Conservation (phyloP, 805 yeast genomes). For the Starmerella powellii region DNA sequence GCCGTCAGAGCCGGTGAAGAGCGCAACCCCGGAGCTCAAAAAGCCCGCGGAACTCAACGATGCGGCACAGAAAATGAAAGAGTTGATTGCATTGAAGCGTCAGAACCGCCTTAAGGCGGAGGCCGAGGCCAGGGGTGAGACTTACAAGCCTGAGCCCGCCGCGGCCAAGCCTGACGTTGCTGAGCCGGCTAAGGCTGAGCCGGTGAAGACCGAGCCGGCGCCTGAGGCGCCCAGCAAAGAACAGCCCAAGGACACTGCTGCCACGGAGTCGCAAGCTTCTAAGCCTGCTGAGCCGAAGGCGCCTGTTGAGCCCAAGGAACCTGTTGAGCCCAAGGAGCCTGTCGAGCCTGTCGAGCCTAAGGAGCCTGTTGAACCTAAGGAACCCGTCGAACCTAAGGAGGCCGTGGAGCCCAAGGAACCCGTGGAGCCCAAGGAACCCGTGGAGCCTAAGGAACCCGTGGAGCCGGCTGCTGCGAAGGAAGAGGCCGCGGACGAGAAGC, state of each 20-base stretch:
- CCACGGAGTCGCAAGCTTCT: neutral
- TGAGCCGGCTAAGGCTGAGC: slow-evolving; percentile 7
- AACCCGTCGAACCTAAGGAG: slow-evolving; percentile 6
- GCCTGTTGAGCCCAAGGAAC: slow-evolving; percentile 5
- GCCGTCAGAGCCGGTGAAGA: too few relatives aligned
- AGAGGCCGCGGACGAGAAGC: neutral
- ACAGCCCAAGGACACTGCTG: too few relatives aligned
- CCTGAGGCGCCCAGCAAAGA: too few relatives aligned
- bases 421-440: too few relatives aligned
- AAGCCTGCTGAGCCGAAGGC: slow-evolving; percentile 2
- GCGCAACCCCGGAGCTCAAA: slow-evolving; percentile 2
- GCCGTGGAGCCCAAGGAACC: too few relatives aligned
- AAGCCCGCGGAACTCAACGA: slow-evolving; percentile 11
- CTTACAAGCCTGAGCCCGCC: neutral
- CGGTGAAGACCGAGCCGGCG: neutral
- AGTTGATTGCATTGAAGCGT: slow-evolving; percentile 9
- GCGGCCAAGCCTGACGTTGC: slow-evolving; percentile 9
- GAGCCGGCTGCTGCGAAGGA: slow-evolving; percentile 2
- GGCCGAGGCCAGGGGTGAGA: slow-evolving; percentile 16
- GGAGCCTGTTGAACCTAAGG: slow-evolving; percentile 7
- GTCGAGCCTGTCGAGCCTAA: neutral
- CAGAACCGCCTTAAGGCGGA: slow-evolving; percentile 10
- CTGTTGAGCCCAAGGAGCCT: slow-evolving; percentile 8
- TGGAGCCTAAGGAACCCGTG: neutral
- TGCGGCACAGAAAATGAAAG: slow-evolving; percentile 14